Evolutionary conservation across 371 early-diverging fungal species (phyloP).

Genomic region (Chytridium lagenaria): DNA sequence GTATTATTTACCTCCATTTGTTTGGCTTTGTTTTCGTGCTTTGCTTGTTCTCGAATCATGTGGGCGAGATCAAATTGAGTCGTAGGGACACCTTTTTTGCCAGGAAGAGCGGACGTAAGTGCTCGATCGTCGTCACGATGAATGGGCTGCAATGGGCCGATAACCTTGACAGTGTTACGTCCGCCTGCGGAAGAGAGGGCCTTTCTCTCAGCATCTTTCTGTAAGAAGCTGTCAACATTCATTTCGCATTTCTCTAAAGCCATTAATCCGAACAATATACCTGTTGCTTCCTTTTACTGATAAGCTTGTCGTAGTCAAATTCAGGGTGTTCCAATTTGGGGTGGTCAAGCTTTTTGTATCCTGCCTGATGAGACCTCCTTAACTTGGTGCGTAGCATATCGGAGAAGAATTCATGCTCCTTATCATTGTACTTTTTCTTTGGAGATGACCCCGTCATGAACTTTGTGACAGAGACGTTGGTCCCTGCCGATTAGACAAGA

Average conservation of each 20-base stretch:
- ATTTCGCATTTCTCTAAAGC: no score
- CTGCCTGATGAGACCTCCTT: conserved; percentile 33
- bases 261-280: no score
- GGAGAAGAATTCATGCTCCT: conserved; percentile 51
- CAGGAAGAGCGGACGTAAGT: not conserved
- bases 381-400: conserved; percentile 45
- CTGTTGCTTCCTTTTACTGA: not conserved
- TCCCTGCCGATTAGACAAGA: not conserved
- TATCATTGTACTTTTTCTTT: conserved; percentile 39
- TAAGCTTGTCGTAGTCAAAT: conserved; percentile 15
- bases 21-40: conserved; percentile 3
- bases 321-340: conserved; percentile 37
- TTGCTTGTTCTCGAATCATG: conserved; percentile 16
- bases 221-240: not conserved
- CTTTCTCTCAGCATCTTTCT: conserved; percentile 2
- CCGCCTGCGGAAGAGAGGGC: not conserved
- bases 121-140: not conserved
- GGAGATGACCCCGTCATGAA: conserved; percentile 24
- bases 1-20: conserved; percentile 11
- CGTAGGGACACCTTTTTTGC: conserved; percentile 3
- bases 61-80: conserved; percentile 24
- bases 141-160: conserved; percentile 1
- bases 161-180: not conserved
- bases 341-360: conserved; percentile 35
- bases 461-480: not conserved